Evolutionary conservation across 2,329 filamentous ascomycete genomes (phyloP).

Genomic region (Fusarium sp.): DNA sequence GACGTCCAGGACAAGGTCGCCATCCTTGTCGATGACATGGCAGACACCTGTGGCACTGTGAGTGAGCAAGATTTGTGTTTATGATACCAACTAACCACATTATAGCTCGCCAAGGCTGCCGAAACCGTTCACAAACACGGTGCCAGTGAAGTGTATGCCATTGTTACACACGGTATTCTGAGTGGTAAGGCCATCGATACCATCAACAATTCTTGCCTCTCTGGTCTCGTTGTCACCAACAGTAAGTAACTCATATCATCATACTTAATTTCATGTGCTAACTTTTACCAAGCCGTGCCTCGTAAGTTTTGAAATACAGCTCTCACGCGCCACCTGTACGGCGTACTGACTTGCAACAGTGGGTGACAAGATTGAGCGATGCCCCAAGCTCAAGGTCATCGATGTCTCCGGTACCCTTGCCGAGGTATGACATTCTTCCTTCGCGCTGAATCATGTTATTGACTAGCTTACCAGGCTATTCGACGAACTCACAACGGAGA

Average conservation of each 20-base stretch:
- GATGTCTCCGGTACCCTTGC: conserved; percentile 88
- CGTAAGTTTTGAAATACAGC: conserved; percentile 36
- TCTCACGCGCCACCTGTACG: background rate
- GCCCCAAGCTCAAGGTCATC: conserved; percentile 87
- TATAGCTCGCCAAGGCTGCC: conserved; percentile 79
- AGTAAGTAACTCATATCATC: conserved; percentile 58
- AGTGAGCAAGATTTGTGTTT: conserved; percentile 5
- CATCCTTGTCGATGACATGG: conserved; percentile 98
- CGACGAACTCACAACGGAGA: conserved; percentile 75
- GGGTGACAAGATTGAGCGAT: conserved; percentile 81
- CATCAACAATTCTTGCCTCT: conserved; percentile 81
- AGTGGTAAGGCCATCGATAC: conserved; percentile 89
- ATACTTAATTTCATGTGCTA: conserved; percentile 30
- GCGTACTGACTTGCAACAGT: conserved; percentile 53
- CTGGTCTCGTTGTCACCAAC: conserved; percentile 89
- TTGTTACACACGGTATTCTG: conserved; percentile 94
- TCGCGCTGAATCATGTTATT: conserved; percentile 3
- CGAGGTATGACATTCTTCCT: conserved; percentile 56
- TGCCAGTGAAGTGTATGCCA: conserved; percentile 88
- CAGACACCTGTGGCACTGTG: conserved; percentile 89
- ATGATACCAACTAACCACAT: conserved; percentile 20
- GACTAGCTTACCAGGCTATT: conserved; percentile 64
- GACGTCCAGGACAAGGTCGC: conserved; percentile 91
- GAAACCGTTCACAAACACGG: conserved; percentile 89
- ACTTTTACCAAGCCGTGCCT: conserved; percentile 53